A percentile compares a stretch with the other conserved stretches of the same genome.
These are phyloP conservation scores for Endothia cerciana DNA, from an alignment of 2,329 filamentous ascomycete species.

Conservation along the genomic window DNA sequence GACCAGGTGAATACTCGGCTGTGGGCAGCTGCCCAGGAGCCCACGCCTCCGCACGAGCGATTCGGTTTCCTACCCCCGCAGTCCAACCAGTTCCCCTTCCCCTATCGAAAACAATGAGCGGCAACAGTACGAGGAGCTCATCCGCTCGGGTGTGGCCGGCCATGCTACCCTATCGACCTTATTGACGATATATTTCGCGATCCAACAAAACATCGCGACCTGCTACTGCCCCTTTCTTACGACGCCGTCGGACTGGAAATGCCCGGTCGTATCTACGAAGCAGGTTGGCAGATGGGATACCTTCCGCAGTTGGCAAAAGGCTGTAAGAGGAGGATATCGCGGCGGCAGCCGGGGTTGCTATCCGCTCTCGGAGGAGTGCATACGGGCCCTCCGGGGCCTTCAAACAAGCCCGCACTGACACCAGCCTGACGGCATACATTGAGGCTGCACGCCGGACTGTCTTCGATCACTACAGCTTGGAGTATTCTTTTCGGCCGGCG, in stretches of 20 bases:
- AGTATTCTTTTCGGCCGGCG: not conserved
- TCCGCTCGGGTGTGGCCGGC: not conserved
- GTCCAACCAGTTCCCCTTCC: not conserved
- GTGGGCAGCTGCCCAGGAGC: not conserved
- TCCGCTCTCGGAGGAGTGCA: not conserved
- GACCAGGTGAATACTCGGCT: not conserved
- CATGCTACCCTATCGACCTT: not conserved
- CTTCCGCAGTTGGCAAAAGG: not conserved
- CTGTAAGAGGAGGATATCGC: not conserved
- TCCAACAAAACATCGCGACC: not conserved
- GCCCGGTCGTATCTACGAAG: constrained; percentile 6
- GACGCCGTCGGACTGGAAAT: constrained; percentile 5
- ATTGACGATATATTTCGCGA: not conserved
- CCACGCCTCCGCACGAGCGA: not conserved
- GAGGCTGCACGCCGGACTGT: not conserved
- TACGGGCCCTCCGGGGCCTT: not conserved
- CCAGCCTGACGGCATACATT: not conserved
- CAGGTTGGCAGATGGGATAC: not conserved
- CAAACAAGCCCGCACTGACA: not conserved
- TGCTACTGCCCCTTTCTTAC: constrained; percentile 6
- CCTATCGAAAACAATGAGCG: not conserved
- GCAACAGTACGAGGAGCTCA: not conserved
- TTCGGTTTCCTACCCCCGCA: not conserved
- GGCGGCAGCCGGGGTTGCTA: not conserved
- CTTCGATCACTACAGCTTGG: not conserved